Evolutionary conservation across 2,329 filamentous ascomycete genomes (phyloP), one percentile per base, ranked within the genome.

Genomic region (Paraconiothyrium sp.): DNA sequence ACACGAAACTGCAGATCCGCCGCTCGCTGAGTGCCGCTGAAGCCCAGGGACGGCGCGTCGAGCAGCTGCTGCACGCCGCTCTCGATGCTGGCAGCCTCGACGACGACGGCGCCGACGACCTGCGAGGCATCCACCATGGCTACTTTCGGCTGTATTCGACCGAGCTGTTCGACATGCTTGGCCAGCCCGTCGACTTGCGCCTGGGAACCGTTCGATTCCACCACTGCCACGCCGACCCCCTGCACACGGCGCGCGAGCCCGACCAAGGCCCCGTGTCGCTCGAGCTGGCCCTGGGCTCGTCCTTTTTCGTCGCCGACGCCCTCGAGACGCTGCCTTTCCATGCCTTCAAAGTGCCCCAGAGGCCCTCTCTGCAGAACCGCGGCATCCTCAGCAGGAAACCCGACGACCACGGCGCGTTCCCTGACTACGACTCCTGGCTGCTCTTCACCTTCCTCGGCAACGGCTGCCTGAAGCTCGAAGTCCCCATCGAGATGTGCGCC

Each of bases 401-500:
- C 6, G 69, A 73, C 27, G 70, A 76, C 54, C 46, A 66, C 39
- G 75, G 74, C 60, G 67, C 65, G 22, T 76, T 76, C 37, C 75
- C 75, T 13, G 62, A 57, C n/a, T 77, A 71, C 58, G 75, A 77
- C 61, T 77, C 75, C 35, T 77, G 75, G 75, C 61, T 77, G 54
- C 70, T 77, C 51, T 77, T 77, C 64, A 77, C 75, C 41, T 77
- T 77, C 58, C 70, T 77, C 44, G 73, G 74, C 50, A 68, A 72
- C 55, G 73, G 73, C 35, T 77, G 72, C 64, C 61, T 77, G 48
- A 77, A 76, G 65, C 67, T 77, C 43, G 75, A 77, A 59, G 68
- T 77, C 11, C 75, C 75, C 49, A 71, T 77, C 44, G 75, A 77
- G 54, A 76, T 77, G 74, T 77, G 75, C 62, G 75, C 74, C 58